These are phyloP conservation scores for Achaetomium macrosporum DNA, from an alignment of 2,329 filamentous ascomycete species.

Conservation along the genomic window DNA sequence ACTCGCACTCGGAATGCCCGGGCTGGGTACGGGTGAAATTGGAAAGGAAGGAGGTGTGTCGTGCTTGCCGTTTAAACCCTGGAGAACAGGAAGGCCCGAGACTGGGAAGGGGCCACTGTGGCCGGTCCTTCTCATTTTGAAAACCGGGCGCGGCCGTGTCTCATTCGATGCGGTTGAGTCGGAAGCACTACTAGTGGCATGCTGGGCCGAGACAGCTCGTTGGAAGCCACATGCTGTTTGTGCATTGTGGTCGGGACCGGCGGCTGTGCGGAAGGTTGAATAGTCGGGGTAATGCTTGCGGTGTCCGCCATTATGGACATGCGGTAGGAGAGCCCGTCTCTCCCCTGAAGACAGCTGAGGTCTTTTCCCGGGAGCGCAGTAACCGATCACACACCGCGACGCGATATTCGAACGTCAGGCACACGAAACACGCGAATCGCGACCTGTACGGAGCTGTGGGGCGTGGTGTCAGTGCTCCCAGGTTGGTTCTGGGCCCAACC, in stretches of 20 bases:
- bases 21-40: not conserved
- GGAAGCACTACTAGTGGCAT: not conserved
- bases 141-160: constrained; percentile 6
- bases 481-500: no score
- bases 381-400: no score
- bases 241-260: not conserved
- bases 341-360: no score
- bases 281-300: no score
- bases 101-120: constrained; percentile 10
- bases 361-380: no score
- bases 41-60: constrained; percentile 2
- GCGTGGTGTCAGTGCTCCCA: no score
- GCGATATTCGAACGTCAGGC: no score
- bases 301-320: no score
- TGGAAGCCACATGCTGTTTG: not conserved
- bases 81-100: not conserved
- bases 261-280: no score
- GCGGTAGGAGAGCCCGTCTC: no score
- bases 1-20: not conserved
- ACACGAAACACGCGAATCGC: no score
- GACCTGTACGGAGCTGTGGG: no score
- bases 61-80: not conserved
- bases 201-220: not conserved
- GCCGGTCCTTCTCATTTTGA: constrained; percentile 18
- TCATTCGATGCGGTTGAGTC: constrained; percentile 1